A percentile compares a stretch with the other conserved stretches of the same genome.
Evolutionary conservation across 2,329 filamentous ascomycete genomes (phyloP).

Genomic region (Aspergillus pseudonomiae): DNA sequence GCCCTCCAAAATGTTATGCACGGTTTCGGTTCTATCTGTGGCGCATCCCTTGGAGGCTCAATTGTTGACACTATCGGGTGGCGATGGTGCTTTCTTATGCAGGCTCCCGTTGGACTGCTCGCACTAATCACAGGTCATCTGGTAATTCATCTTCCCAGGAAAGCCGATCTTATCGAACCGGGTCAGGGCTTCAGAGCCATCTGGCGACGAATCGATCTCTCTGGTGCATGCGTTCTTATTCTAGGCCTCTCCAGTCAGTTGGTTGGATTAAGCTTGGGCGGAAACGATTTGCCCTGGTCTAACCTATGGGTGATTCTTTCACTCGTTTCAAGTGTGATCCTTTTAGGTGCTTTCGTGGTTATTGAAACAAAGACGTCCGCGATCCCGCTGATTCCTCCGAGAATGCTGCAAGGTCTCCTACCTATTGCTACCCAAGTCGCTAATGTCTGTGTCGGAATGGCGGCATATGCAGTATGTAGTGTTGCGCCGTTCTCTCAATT

Average conservation of each 20-base stretch:
- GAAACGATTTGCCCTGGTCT: conserved; percentile 50
- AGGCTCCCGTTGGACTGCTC: conserved; percentile 62
- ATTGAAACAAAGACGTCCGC: conserved; percentile 47
- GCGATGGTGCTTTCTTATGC: conserved; percentile 60
- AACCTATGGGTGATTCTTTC: conserved; percentile 46
- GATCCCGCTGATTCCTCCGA: conserved; percentile 49
- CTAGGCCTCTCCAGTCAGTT: conserved; percentile 60
- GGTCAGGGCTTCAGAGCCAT: conserved; percentile 41
- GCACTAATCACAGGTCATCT: conserved; percentile 58
- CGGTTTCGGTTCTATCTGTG: conserved; percentile 65
- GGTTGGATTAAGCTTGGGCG: conserved; percentile 48
- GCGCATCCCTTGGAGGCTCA: conserved; percentile 48
- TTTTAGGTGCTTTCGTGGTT: conserved; percentile 42
- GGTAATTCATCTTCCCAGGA: conserved; percentile 54
- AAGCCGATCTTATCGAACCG: not conserved
- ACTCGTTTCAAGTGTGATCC: conserved; percentile 40
- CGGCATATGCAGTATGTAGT: conserved; percentile 62
- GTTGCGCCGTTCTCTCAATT: not conserved
- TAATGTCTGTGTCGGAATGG: conserved; percentile 64
- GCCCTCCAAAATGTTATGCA: conserved; percentile 63
- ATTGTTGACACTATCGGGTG: conserved; percentile 51
- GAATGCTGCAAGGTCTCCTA: conserved; percentile 59
- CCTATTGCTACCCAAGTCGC: conserved; percentile 60
- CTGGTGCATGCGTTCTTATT: conserved; percentile 61
- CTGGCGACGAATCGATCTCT: conserved; percentile 62